These are phyloP conservation scores for Claviceps sp. DNA, from an alignment of 2,329 filamentous ascomycete genomes.

Conservation along the genomic window DNA sequence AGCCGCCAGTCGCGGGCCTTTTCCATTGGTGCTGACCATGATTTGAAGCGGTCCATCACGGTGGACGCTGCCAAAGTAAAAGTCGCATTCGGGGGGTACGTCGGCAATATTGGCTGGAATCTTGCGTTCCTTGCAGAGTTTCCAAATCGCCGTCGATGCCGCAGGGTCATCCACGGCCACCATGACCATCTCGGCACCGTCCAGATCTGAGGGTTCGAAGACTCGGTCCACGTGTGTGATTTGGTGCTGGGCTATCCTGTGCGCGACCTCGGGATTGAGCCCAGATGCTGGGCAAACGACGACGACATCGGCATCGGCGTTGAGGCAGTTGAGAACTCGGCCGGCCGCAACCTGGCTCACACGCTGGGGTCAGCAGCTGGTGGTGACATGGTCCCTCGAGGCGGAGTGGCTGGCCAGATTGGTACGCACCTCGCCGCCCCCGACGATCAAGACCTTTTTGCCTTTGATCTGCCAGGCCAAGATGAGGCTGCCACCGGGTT, in stretches of 20 bases:
- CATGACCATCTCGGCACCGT: conserved; percentile 73
- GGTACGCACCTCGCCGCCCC: conserved; percentile 72
- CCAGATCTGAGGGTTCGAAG: conserved; percentile 79
- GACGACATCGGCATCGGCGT: conserved; percentile 83
- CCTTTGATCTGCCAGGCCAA: conserved; percentile 89
- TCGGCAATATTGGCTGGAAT: conserved; percentile 94
- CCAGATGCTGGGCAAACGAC: conserved; percentile 70
- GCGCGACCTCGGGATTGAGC: conserved; percentile 77
- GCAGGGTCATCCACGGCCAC: conserved; percentile 87
- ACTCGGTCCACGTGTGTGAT: conserved; percentile 69
- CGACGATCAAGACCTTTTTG: conserved; percentile 83
- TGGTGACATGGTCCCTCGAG: not conserved
- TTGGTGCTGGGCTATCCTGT: conserved; percentile 62
- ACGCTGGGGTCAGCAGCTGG: not conserved
- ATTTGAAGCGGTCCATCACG: conserved; percentile 91
- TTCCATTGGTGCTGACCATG: conserved; percentile 98
- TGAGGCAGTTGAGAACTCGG: conserved; percentile 84
- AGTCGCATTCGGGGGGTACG: conserved; percentile 92
- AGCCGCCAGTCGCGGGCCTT: conserved; percentile 81
- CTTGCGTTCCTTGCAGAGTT: conserved; percentile 71
- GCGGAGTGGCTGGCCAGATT: not conserved
- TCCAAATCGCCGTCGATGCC: conserved; percentile 85
- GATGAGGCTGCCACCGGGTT: conserved; percentile 86
- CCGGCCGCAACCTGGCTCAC: conserved; percentile 72
- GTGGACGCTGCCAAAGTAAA: conserved; percentile 95